Evolutionary conservation across 371 early-diverging fungal species (phyloP).

Genomic region (Mortierella sp.): DNA sequence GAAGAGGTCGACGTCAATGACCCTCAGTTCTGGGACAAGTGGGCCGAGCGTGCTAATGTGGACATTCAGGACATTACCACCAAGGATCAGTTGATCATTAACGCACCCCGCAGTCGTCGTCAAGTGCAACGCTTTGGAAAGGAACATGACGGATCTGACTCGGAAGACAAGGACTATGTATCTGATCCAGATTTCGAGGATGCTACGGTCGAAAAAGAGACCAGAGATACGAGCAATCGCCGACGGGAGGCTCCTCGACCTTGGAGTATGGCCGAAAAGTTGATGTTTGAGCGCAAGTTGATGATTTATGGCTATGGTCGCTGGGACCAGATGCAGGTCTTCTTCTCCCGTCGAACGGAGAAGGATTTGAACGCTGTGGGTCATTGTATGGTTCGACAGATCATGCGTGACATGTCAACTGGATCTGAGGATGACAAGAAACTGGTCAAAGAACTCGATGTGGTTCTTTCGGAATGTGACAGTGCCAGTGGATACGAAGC

Average conservation of each 20-base stretch:
- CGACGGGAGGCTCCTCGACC: conserved; percentile 58
- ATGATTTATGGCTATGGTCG: conserved; percentile 86
- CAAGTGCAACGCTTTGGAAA: conserved; percentile 66
- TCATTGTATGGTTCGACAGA: conserved; percentile 45
- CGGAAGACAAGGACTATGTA: conserved; percentile 47
- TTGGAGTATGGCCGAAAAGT: conserved; percentile 85
- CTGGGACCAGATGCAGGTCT: conserved; percentile 76
- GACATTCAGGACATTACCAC: conserved; percentile 66
- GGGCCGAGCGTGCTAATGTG: conserved; percentile 85
- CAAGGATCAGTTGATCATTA: conserved; percentile 71
- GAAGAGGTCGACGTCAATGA: conserved; percentile 90
- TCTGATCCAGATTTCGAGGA: conserved; percentile 48
- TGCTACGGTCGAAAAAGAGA: conserved; percentile 28
- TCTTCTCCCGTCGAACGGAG: conserved; percentile 67
- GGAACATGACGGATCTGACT: conserved; percentile 42
- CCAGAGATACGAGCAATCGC: conserved; percentile 10
- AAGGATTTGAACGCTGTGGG: conserved; percentile 66
- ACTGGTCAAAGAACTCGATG: conserved; percentile 42
- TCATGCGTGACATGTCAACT: conserved; percentile 28
- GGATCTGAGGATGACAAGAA: conserved; percentile 39
- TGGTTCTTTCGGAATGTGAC: conserved; percentile 44
- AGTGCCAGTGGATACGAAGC: conserved; percentile 53
- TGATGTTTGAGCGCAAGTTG: conserved; percentile 81
- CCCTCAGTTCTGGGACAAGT: conserved; percentile 98
- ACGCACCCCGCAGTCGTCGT: conserved; percentile 74